Percentiles rank a stretch among this genome's conserved stretches.
phyloP scores from a whole-genome alignment of 2,329 filamentous ascomycete genomes.

The Colletotrichum euphorbiae region DNA sequence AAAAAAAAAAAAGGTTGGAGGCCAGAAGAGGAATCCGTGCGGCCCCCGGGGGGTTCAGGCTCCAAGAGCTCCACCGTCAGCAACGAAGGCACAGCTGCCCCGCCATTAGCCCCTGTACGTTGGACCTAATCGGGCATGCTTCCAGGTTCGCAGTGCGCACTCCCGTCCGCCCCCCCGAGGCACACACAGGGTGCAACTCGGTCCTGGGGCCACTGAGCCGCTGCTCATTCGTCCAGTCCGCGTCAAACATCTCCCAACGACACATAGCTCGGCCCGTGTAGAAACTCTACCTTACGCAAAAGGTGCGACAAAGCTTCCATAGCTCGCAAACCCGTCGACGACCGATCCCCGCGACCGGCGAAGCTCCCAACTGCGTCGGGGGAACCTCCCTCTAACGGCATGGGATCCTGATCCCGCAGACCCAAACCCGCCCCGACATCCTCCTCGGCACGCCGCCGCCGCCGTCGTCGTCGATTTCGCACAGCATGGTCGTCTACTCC shows the following conservation, averaged over 20 bases:
- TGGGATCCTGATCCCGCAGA: conserved; percentile 20
- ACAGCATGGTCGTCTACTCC: conserved; percentile 89
- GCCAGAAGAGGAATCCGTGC: not conserved
- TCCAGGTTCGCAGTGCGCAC: conserved; percentile 21
- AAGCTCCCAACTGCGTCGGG: not conserved
- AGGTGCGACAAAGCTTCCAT: conserved; percentile 5
- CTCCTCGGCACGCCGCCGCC: not conserved
- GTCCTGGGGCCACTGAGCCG: conserved; percentile 26
- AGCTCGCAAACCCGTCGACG: not conserved
- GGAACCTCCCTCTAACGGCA: conserved; percentile 4
- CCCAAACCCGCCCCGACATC: not conserved
- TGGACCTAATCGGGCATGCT: conserved; percentile 19
- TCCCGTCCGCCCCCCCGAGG: not conserved
- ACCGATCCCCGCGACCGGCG: not conserved
- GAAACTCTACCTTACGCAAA: not conserved
- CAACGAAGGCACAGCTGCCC: conserved; percentile 1
- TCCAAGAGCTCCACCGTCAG: not conserved
- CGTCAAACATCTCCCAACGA: conserved; percentile 10
- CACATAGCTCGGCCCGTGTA: conserved; percentile 1
- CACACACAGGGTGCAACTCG: conserved; percentile 7
- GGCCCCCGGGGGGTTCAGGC: not conserved
- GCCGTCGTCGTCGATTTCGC: conserved; percentile 5
- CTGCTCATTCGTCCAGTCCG: conserved; percentile 12
- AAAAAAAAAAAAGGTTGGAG: not conserved
- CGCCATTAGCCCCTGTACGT: conserved; percentile 15